A percentile compares a stretch with the other conserved stretches of the same genome.
Conservation (phyloP, 2,329 filamentous ascomycete genomes). For the Penicillium occitanis region DNA sequence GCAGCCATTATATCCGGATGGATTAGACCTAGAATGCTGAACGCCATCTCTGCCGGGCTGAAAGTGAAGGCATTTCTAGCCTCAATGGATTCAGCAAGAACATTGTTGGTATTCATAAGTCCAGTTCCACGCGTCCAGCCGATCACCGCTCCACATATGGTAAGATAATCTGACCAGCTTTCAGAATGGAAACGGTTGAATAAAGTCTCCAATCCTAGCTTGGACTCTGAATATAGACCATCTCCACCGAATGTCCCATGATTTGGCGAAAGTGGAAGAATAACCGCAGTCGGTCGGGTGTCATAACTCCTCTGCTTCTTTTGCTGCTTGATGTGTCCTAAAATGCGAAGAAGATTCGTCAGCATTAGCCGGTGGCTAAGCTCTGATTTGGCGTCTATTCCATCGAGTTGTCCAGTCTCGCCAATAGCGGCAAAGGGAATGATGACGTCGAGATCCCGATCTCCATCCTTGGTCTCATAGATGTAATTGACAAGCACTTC, state of each 20-base stretch:
- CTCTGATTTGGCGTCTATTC: constrained; percentile 94
- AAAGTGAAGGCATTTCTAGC: constrained; percentile 96
- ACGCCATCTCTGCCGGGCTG: constrained; percentile 99
- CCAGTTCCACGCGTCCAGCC: constrained; percentile 98
- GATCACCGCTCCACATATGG: constrained; percentile 96
- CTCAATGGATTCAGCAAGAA: constrained; percentile 76
- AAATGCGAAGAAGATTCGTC: constrained; percentile 88
- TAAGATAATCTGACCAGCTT: constrained; percentile 95
- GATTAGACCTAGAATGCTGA: constrained; percentile 97
- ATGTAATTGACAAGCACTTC: constrained; percentile 92
- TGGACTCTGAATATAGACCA: constrained; percentile 96
- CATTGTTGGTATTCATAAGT: constrained; percentile 95
- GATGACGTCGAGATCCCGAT: constrained; percentile 79
- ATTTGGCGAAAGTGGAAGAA: constrained; percentile 92
- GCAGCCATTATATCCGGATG: constrained; percentile 88
- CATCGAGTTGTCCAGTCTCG: constrained; percentile 95
- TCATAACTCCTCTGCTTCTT: constrained; percentile 80
- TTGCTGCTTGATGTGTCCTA: constrained; percentile 85
- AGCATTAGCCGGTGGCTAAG: constrained; percentile 98
- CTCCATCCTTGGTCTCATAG: constrained; percentile 94
- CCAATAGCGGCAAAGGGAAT: constrained; percentile 96
- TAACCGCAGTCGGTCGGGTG: constrained; percentile 92
- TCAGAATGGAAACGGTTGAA: constrained; percentile 99
- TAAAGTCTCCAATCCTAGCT: constrained; percentile 91
- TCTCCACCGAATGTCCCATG: constrained; percentile 98